Evolutionary conservation across 2,329 filamentous ascomycete genomes (phyloP).

Genomic region (Elsinoe batatas): DNA sequence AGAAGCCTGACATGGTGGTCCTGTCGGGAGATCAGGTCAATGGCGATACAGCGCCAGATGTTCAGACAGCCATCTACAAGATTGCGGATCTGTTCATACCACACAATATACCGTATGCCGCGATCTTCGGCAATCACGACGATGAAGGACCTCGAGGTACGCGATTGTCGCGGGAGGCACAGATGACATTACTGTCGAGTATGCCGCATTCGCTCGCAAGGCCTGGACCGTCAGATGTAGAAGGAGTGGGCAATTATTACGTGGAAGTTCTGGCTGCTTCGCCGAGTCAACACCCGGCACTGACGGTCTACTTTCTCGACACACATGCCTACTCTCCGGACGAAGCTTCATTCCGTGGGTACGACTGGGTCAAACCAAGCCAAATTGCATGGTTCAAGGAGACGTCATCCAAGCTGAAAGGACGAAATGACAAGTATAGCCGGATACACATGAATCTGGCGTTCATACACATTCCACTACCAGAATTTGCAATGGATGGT

Average conservation of each 20-base stretch:
- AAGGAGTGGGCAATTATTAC: slow-evolving; percentile 90
- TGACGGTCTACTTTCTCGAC: slow-evolving; percentile 92
- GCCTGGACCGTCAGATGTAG: slow-evolving; percentile 71
- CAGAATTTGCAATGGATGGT: slow-evolving; percentile 63
- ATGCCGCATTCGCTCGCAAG: slow-evolving; percentile 84
- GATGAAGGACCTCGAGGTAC: slow-evolving; percentile 59
- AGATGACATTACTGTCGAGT: slow-evolving; percentile 79
- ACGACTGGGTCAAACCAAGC: slow-evolving; percentile 91
- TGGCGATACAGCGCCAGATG: slow-evolving; percentile 82
- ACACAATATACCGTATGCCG: slow-evolving; percentile 82
- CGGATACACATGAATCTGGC: slow-evolving; percentile 91
- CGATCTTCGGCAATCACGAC: slow-evolving; percentile 96
- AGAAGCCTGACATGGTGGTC: slow-evolving; percentile 87
- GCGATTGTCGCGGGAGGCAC: slow-evolving; percentile 56
- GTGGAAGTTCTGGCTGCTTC: slow-evolving; percentile 79
- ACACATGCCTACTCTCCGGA: slow-evolving; percentile 88
- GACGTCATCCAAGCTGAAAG: slow-evolving; percentile 64
- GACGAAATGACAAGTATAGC: slow-evolving; percentile 62
- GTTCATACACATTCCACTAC: slow-evolving; percentile 93
- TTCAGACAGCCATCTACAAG: slow-evolving; percentile 92
- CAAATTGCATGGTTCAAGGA: slow-evolving; percentile 92
- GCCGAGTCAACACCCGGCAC: slow-evolving; percentile 70
- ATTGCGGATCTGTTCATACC: slow-evolving; percentile 74
- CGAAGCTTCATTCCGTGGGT: slow-evolving; percentile 78
- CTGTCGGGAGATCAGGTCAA: slow-evolving; percentile 93